A percentile compares a stretch with the other conserved stretches of the same genome.
phyloP scores from a whole-genome alignment of 495 filamentous ascomycete genomes.

The Coniosporium apollinis region DNA sequence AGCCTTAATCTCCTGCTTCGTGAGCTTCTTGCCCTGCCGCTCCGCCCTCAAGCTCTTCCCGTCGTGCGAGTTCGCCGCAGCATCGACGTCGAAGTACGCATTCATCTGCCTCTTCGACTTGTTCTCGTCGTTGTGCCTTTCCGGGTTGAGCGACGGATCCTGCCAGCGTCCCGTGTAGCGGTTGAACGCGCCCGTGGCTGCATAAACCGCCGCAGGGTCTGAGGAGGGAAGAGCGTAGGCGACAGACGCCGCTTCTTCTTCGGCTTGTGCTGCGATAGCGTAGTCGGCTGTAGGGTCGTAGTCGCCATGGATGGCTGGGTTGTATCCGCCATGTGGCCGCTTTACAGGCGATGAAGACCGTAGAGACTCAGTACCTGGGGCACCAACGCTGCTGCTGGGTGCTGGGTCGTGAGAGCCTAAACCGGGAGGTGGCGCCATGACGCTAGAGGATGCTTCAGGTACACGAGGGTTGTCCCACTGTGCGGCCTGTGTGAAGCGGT shows the following conservation, averaged over 20 bases:
- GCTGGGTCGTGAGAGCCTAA: constrained; percentile 18
- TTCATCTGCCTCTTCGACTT: constrained; percentile 81
- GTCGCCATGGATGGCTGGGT: constrained; percentile 86
- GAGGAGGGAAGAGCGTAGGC: constrained; percentile 7
- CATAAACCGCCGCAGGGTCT: constrained; percentile 30
- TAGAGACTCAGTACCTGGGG: background rate
- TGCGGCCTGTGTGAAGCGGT: constrained; percentile 54
- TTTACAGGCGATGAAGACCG: constrained; percentile 3
- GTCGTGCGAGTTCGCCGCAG: constrained; percentile 83
- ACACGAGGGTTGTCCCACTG: constrained; percentile 89
- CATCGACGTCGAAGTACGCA: constrained; percentile 95
- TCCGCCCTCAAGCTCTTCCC: constrained; percentile 86
- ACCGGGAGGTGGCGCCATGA: constrained; percentile 8
- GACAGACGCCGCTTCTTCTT: constrained; percentile 19
- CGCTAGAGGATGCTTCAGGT: constrained; percentile 23
- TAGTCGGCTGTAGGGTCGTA: constrained; percentile 92
- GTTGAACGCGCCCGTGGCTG: constrained; percentile 64
- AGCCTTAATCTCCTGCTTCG: constrained; percentile 61
- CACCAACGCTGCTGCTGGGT: constrained; percentile 6
- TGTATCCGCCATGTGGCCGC: constrained; percentile 53
- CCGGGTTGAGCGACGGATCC: constrained; percentile 40
- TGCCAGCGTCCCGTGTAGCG: constrained; percentile 86
- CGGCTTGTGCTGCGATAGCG: constrained; percentile 32
- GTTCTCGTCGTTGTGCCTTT: constrained; percentile 72
- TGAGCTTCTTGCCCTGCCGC: constrained; percentile 72